Evolutionary conservation across 805 yeast species (phyloP).

Genomic region (Kodamaea fukazawae): DNA sequence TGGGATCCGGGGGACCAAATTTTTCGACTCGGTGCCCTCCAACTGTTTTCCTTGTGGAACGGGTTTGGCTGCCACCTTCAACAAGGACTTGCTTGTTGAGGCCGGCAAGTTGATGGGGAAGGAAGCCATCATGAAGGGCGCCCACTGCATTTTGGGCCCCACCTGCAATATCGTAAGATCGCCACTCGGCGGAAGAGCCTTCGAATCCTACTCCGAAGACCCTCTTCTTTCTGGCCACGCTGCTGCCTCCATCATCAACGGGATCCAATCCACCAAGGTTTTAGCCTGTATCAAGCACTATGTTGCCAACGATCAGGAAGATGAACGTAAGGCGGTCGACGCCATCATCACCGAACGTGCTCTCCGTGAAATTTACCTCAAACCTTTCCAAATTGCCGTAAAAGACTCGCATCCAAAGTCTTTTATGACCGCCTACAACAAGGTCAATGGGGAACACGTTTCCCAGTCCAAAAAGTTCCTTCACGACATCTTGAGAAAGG

Average conservation of each 20-base stretch:
- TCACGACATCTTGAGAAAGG: slow-evolving; percentile 47
- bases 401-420: slow-evolving; percentile 50
- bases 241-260: slow-evolving; percentile 51
- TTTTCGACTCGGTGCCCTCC: slow-evolving; percentile 50
- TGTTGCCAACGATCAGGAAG: slow-evolving; percentile 62
- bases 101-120: slow-evolving; percentile 53
- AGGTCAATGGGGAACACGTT: slow-evolving; percentile 58
- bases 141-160: slow-evolving; percentile 49
- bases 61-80: slow-evolving; percentile 55
- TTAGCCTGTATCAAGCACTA: slow-evolving; percentile 61
- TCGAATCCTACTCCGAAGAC: slow-evolving; percentile 62
- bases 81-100: slow-evolving; percentile 45
- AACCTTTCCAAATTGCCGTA: slow-evolving; percentile 62
- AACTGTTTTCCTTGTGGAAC: slow-evolving; percentile 64
- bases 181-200: slow-evolving; percentile 61
- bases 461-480: slow-evolving; percentile 45
- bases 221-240: slow-evolving; percentile 48
- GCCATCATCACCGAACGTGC: slow-evolving; percentile 56
- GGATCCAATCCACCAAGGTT: slow-evolving; percentile 51
- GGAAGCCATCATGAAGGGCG: slow-evolving; percentile 55
- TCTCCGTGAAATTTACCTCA: slow-evolving; percentile 59
- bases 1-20: slow-evolving; percentile 58
- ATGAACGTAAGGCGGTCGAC: slow-evolving; percentile 48
- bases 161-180: slow-evolving; percentile 50
- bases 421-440: slow-evolving; percentile 63